Conservation (phyloP, 805 yeast genomes). For the Lipomyces orientalis region DNA sequence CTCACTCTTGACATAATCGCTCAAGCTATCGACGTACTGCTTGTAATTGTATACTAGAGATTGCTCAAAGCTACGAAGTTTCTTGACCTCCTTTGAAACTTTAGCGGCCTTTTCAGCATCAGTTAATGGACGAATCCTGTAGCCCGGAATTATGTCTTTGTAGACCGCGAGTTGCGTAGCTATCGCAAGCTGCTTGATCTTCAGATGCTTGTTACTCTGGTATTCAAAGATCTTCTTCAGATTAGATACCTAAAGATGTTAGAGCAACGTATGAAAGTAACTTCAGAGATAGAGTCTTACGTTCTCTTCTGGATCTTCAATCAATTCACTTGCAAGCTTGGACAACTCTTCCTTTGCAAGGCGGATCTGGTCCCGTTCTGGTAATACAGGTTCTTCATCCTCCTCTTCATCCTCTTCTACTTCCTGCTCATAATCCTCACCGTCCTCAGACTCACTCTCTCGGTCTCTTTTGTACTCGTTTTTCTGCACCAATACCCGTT, state of each 20-base stretch:
- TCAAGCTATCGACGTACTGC: slow-evolving; percentile 64
- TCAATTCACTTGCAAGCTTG: slow-evolving; percentile 71
- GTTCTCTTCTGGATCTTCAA: slow-evolving; percentile 90
- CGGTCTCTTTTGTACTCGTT: slow-evolving; percentile 38
- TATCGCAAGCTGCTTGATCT: slow-evolving; percentile 65
- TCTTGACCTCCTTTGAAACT: slow-evolving; percentile 81
- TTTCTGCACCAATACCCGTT: slow-evolving; percentile 57
- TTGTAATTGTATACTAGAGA: slow-evolving; percentile 71
- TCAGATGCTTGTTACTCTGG: slow-evolving; percentile 56
- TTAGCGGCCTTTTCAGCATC: slow-evolving; percentile 82
- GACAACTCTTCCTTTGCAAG: slow-evolving; percentile 85
- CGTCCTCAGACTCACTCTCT: slow-evolving; percentile 36
- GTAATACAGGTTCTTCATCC: slow-evolving; percentile 53
- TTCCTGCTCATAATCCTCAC: slow-evolving; percentile 42
- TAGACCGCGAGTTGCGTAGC: slow-evolving; percentile 83
- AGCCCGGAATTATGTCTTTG: slow-evolving; percentile 81
- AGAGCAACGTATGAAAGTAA: background rate
- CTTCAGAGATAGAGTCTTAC: slow-evolving; percentile 41
- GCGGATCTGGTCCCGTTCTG: slow-evolving; percentile 60
- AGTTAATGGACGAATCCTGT: slow-evolving; percentile 79
- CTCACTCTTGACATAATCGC: slow-evolving; percentile 48
- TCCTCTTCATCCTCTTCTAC: slow-evolving; percentile 43
- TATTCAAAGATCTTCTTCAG: slow-evolving; percentile 26
- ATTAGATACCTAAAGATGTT: slow-evolving; percentile 10
- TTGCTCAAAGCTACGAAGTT: slow-evolving; percentile 81